A percentile compares a stretch with the other conserved stretches of the same genome.
These are phyloP conservation scores for Candida golubevii DNA, from an alignment of 805 yeast species.

Conservation along the genomic window DNA sequence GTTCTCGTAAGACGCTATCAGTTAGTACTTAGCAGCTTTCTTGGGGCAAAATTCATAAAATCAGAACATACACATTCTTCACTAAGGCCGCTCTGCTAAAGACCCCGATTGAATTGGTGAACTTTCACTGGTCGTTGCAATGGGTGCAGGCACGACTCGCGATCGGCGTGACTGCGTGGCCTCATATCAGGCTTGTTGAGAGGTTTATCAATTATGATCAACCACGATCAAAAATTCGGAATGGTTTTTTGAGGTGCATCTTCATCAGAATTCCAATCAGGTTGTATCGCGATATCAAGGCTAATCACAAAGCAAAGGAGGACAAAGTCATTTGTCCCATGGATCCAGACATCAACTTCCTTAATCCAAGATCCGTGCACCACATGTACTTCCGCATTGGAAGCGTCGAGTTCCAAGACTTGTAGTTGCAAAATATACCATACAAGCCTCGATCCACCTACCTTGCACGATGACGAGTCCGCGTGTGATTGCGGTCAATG, in stretches of 20 bases:
- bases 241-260: too few species aligned
- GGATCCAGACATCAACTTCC: too few species aligned
- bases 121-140: conserved; percentile 27
- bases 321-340: too few species aligned
- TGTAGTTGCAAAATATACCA: not conserved
- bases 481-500: conserved; percentile 44
- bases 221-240: too few species aligned
- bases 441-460: not conserved
- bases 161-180: not conserved
- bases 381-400: not conserved
- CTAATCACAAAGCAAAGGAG: too few species aligned
- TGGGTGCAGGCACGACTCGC: conserved; percentile 19
- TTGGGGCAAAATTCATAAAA: not conserved
- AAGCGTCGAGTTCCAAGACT: too few species aligned
- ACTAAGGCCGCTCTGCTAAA: not conserved
- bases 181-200: too few species aligned
- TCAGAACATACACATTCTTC: conserved; percentile 7
- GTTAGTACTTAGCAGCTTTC: conserved; percentile 10
- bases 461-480: conserved; percentile 3
- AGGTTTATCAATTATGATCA: too few species aligned
- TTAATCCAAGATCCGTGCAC: not conserved
- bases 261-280: too few species aligned
- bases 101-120: conserved; percentile 21
- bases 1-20: conserved; percentile 28
- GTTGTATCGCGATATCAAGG: too few species aligned